Base-by-base conservation (phyloP, 2,329 filamentous ascomycete species). In the Talaromyces funiculosus region DNA sequence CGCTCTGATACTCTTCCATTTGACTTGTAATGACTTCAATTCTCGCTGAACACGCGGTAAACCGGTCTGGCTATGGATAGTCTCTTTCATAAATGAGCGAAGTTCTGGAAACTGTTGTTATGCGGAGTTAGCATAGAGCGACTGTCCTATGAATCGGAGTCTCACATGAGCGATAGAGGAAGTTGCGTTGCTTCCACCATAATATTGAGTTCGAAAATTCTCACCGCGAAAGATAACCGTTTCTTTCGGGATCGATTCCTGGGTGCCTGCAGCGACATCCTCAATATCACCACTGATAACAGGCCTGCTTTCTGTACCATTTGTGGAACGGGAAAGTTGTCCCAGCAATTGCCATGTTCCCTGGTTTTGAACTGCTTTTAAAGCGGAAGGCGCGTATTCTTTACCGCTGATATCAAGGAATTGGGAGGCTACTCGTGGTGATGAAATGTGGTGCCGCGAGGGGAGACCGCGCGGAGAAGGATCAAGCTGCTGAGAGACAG, bases 191-290 rank as follows among this genome's bases (percentile, higher is more conserved):
- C 64, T 67, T 7, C 65, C 63, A n/a, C 66, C 66, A 47, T 65
- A 67, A 24, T 66, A 67, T 38, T 65, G 65, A 1, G 66, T 67
- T 49, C 55, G 63, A 40, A 65, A 67, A 47, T 67, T 66, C 55
- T 66, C 53, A 2, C 66, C 66, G 8, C 66, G 63, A n/a, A 67
- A 66, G 26, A 67, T 66, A 7, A 64, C 62, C 9, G 59, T 59
- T 14, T 65, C 61, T 1, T 54, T 53, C 10, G 56, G 45, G 10
- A 49, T 59, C 14, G 59, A 59, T 14, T 49, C 49, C 33, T 10
- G 38, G 22, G 55, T 29, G 12, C 40, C 22, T 12, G 47, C 29
- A 45, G 20, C 43, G 9, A 9, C 20, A 16, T 20, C 47, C 49
- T 47, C 51, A 18, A 20, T 53, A 58, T 63, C 63, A 12, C 57